Evolutionary conservation across 2,329 filamentous ascomycete species (phyloP).

Genomic region (Trichoderma harzianum): DNA sequence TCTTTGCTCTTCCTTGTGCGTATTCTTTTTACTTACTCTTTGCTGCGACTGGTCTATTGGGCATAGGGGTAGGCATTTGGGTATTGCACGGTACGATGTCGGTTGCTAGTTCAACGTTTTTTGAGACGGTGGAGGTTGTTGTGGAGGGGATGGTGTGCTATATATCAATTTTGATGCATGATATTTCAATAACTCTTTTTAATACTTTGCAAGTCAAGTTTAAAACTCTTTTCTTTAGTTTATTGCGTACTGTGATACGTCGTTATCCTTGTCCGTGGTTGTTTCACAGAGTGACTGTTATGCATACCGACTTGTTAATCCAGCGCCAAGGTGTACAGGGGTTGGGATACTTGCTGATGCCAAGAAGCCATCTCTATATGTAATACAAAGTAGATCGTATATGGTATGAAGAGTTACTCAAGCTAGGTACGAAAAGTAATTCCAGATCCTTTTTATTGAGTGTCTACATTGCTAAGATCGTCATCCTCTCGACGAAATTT

Average conservation of each 20-base stretch:
- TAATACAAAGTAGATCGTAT: neutral
- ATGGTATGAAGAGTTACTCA: neutral
- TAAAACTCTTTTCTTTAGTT: neutral
- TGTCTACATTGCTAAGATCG: neutral
- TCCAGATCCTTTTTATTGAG: no score
- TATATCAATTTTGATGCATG: neutral
- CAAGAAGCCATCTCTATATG: neutral
- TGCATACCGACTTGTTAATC: neutral
- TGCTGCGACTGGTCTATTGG: conserved; percentile 1
- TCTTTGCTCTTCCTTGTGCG: neutral
- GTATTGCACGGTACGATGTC: conserved; percentile 13
- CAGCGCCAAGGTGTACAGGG: neutral
- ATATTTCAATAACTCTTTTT: neutral
- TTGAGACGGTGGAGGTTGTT: neutral
- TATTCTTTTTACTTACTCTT: conserved; percentile 10
- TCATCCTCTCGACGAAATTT: neutral
- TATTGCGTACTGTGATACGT: neutral
- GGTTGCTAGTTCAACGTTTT: neutral
- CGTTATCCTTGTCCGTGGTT: neutral
- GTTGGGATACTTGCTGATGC: neutral
- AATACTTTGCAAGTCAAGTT: neutral
- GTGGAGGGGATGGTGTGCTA: neutral
- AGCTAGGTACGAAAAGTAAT: neutral
- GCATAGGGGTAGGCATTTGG: conserved; percentile 18
- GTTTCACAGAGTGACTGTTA: neutral